phyloP scores from a whole-genome alignment of 768 basidiomycete genomes.

The Lepiota brunneoincarnata region DNA sequence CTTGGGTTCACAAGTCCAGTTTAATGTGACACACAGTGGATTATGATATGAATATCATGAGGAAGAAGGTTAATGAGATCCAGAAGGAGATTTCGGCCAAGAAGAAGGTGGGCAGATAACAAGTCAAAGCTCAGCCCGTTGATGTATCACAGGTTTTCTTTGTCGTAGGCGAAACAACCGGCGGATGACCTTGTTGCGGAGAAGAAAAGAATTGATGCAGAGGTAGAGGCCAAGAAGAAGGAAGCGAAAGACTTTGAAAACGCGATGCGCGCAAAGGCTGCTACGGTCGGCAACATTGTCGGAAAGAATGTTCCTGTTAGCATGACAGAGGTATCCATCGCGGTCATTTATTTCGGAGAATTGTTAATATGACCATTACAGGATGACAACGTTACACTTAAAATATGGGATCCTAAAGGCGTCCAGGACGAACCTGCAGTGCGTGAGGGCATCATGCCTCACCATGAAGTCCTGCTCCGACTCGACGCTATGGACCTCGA shows the following conservation, averaged over 20 bases:
- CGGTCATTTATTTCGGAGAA: not conserved
- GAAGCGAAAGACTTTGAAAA: slow-evolving; percentile 75
- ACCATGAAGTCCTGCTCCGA: slow-evolving; percentile 93
- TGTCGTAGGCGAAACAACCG: slow-evolving; percentile 77
- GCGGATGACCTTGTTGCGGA: slow-evolving; percentile 83
- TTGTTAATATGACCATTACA: slow-evolving; percentile 23
- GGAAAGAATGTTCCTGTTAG: slow-evolving; percentile 84
- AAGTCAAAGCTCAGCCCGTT: not conserved
- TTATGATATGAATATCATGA: slow-evolving; percentile 74
- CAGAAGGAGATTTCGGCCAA: slow-evolving; percentile 94
- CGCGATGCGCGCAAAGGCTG: slow-evolving; percentile 77
- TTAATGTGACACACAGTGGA: slow-evolving; percentile 59
- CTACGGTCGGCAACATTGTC: slow-evolving; percentile 89
- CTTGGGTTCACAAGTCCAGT: not conserved
- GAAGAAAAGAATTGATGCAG: slow-evolving; percentile 83
- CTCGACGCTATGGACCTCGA: slow-evolving; percentile 97
- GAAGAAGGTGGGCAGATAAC: slow-evolving; percentile 67
- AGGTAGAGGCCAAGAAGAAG: slow-evolving; percentile 73
- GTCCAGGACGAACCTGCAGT: slow-evolving; percentile 69
- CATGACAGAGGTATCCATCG: slow-evolving; percentile 62
- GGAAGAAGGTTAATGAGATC: slow-evolving; percentile 82
- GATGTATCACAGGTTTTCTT: not conserved
- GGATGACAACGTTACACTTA: slow-evolving; percentile 87
- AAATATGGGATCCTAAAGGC: slow-evolving; percentile 85
- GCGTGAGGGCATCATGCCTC: slow-evolving; percentile 82